Evolutionary conservation across 768 basidiomycete genomes (phyloP).

Genomic region (Boletus bicolor): DNA sequence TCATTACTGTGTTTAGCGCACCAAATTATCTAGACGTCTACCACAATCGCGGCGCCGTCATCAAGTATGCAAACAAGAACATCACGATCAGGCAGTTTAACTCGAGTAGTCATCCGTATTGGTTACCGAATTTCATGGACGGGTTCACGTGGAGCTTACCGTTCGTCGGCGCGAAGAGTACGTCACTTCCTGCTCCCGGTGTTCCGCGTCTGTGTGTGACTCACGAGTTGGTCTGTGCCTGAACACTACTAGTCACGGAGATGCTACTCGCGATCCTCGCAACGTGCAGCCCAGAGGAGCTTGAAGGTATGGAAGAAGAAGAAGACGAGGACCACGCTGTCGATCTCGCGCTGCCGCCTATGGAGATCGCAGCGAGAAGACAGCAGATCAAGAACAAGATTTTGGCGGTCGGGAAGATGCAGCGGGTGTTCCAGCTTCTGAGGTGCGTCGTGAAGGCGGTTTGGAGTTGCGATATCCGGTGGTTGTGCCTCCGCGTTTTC

Average conservation of each 20-base stretch:
- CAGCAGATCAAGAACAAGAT: slow-evolving; percentile 93
- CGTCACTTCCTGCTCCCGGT: slow-evolving; percentile 24
- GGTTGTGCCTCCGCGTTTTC: neutral
- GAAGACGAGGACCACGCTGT: slow-evolving; percentile 29
- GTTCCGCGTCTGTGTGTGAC: neutral
- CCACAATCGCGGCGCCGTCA: slow-evolving; percentile 93
- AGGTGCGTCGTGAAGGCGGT: slow-evolving; percentile 50
- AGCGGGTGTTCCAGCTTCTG: slow-evolving; percentile 82
- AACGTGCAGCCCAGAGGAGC: slow-evolving; percentile 91
- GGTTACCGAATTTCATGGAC: slow-evolving; percentile 98
- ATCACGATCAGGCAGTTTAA: slow-evolving; percentile 94
- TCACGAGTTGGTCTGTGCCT: neutral
- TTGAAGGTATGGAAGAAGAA: slow-evolving; percentile 62
- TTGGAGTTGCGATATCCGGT: neutral
- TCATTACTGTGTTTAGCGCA: slow-evolving; percentile 97
- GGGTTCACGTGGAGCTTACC: slow-evolving; percentile 98
- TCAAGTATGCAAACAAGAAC: slow-evolving; percentile 97
- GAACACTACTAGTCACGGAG: slow-evolving; percentile 70
- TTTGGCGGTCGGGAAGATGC: slow-evolving; percentile 87
- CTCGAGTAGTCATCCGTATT: slow-evolving; percentile 79
- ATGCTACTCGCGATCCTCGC: slow-evolving; percentile 95
- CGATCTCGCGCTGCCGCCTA: slow-evolving; percentile 33
- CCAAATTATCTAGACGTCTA: slow-evolving; percentile 98
- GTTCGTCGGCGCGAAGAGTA: slow-evolving; percentile 97
- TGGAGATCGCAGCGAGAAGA: slow-evolving; percentile 50